A percentile compares a stretch with the other conserved stretches of the same genome.
These are phyloP conservation scores for Rhodamnia rubescens DNA, from an alignment of 345 rosid genomes.

Conservation along the genomic window DNA sequence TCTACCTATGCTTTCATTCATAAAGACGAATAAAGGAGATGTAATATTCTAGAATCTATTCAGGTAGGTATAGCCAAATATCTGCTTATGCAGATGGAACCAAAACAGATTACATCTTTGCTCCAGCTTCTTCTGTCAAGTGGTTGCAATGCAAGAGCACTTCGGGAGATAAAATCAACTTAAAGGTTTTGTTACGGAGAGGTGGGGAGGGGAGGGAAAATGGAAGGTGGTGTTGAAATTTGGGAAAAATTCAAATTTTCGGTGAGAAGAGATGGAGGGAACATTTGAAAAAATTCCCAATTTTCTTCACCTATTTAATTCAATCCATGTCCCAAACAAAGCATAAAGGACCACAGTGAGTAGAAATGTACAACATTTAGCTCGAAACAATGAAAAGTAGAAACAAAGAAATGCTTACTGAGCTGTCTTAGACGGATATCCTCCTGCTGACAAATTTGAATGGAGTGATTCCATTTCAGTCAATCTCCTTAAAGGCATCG, in stretches of 20 bases:
- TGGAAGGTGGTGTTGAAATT: background rate
- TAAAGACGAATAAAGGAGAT: background rate
- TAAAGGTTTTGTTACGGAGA: background rate
- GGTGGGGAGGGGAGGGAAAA: background rate
- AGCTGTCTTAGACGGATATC: background rate
- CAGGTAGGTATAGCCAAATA: background rate
- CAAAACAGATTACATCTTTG: background rate
- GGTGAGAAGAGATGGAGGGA: background rate
- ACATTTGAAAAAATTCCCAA: background rate
- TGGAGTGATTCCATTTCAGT: background rate
- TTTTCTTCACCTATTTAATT: background rate
- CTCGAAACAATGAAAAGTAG: background rate
- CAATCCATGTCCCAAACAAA: background rate
- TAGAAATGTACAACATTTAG: background rate
- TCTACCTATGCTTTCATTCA: background rate
- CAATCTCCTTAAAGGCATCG: background rate
- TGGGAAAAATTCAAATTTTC: background rate
- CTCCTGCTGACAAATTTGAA: background rate
- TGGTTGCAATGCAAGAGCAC: background rate
- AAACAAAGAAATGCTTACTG: background rate
- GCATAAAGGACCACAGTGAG: background rate
- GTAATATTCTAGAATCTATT: background rate
- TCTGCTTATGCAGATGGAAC: background rate
- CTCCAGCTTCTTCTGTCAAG: background rate
- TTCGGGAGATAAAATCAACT: background rate